phyloP scores from a whole-genome alignment of 495 filamentous ascomycete species.

The Hypoxylon crocopeplum region DNA sequence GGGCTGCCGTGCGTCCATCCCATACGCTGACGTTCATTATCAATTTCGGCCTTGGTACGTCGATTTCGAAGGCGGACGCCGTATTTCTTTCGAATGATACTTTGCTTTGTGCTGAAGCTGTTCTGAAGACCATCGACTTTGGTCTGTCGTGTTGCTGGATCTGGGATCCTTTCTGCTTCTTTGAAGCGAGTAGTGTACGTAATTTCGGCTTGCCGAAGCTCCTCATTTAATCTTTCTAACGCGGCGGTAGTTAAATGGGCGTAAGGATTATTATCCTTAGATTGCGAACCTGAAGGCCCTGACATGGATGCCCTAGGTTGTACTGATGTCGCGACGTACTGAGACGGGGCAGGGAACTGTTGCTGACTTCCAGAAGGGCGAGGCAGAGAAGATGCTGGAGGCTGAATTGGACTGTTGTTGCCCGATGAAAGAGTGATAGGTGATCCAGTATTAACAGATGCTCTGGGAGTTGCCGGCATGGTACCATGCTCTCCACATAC shows the following conservation, averaged over 20 bases:
- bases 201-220: conserved; percentile 47
- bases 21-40: conserved; percentile 48
- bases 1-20: conserved; percentile 35
- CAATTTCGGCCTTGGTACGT: conserved; percentile 52
- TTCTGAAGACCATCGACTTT: conserved; percentile 53
- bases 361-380: not conserved
- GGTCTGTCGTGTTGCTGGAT: conserved; percentile 40
- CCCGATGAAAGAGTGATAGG: conserved; percentile 33
- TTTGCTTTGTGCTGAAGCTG: conserved; percentile 56
- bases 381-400: not conserved
- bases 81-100: conserved; percentile 57
- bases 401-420: conserved; percentile 19
- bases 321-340: conserved; percentile 13
- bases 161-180: conserved; percentile 45
- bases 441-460: conserved; percentile 8
- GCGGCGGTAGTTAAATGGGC: conserved; percentile 40
- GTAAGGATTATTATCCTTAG: conserved; percentile 46
- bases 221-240: conserved; percentile 42
- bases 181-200: conserved; percentile 47
- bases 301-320: not conserved
- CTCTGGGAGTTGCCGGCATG: conserved; percentile 28
- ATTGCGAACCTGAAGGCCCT: not conserved
- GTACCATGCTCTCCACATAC: conserved; percentile 45
- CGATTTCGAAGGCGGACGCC: conserved; percentile 54
- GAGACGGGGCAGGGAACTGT: conserved; percentile 2